Percentiles rank a stretch among this genome's conserved stretches.
Evolutionary conservation across 768 basidiomycete species (phyloP).

Genomic region (Chalciporus pseudorubinellus): DNA sequence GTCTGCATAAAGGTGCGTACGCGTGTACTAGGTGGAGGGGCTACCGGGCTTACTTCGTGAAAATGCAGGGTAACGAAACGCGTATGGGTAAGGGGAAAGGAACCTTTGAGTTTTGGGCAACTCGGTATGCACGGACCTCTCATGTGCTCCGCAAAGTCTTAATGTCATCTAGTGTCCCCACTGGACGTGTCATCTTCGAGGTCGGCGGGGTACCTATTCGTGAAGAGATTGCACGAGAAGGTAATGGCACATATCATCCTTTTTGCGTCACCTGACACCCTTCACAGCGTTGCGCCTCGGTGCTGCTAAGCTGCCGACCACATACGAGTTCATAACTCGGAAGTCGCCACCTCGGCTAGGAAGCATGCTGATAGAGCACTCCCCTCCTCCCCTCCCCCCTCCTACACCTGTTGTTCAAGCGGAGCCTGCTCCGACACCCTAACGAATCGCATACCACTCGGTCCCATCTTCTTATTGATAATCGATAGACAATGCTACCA

Average conservation of each 20-base stretch:
- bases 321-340: conserved; percentile 81
- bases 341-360: conserved; percentile 72
- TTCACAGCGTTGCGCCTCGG: conserved; percentile 78
- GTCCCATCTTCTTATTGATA: neutral
- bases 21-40: neutral
- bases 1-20: conserved; percentile 88
- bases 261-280: conserved; percentile 2
- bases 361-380: conserved; percentile 53
- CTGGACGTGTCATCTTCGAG: conserved; percentile 90
- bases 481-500: conserved; percentile 5
- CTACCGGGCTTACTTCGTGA: conserved; percentile 1
- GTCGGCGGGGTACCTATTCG: conserved; percentile 88
- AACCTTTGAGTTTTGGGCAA: conserved; percentile 96
- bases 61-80: conserved; percentile 84
- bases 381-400: conserved; percentile 1
- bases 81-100: conserved; percentile 99
- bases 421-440: conserved; percentile 12
- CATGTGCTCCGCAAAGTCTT: neutral
- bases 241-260: conserved; percentile 37
- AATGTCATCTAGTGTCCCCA: conserved; percentile 59
- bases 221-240: conserved; percentile 89
- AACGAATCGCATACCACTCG: neutral
- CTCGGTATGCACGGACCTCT: conserved; percentile 52
- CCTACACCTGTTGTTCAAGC: conserved; percentile 14
- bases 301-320: conserved; percentile 81